Conservation (phyloP, 768 basidiomycete genomes). For the Kondoa malvinella region DNA sequence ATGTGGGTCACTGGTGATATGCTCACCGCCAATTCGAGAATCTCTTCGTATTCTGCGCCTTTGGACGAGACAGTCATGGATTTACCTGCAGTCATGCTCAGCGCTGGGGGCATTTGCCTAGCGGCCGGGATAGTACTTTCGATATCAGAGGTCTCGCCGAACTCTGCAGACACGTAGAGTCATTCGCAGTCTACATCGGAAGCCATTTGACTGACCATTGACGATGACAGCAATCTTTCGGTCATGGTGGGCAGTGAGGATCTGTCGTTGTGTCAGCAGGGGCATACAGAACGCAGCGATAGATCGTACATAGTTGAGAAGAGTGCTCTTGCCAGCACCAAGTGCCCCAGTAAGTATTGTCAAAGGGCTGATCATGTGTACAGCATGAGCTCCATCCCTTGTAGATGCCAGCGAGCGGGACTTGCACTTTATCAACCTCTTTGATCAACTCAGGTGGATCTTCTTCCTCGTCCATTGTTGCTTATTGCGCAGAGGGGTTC, state of each 20-base stretch:
- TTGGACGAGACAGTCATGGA: conserved; percentile 58
- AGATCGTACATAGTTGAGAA: conserved; percentile 49
- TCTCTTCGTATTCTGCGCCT: conserved; percentile 56
- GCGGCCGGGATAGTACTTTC: too few species aligned
- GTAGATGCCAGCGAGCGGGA: background rate
- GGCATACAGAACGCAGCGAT: background rate
- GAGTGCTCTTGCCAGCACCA: conserved; percentile 75
- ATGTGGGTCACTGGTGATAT: too few species aligned
- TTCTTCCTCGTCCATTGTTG: background rate
- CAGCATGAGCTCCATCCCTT: too few species aligned
- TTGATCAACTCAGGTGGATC: background rate
- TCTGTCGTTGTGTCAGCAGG: conserved; percentile 37
- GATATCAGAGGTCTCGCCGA: conserved; percentile 90
- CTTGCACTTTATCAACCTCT: background rate
- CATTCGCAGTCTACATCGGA: background rate
- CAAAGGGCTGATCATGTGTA: conserved; percentile 41
- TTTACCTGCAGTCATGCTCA: conserved; percentile 47
- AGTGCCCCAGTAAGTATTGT: conserved; percentile 92
- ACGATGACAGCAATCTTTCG: conserved; percentile 76
- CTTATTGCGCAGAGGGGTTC: background rate
- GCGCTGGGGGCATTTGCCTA: too few species aligned
- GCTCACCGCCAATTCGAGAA: too few species aligned
- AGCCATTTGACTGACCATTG: conserved; percentile 18
- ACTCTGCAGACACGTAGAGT: conserved; percentile 33
- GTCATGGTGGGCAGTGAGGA: conserved; percentile 81